phyloP scores from a whole-genome alignment of 345 rosid genomes.

The Citrus hindsii region DNA sequence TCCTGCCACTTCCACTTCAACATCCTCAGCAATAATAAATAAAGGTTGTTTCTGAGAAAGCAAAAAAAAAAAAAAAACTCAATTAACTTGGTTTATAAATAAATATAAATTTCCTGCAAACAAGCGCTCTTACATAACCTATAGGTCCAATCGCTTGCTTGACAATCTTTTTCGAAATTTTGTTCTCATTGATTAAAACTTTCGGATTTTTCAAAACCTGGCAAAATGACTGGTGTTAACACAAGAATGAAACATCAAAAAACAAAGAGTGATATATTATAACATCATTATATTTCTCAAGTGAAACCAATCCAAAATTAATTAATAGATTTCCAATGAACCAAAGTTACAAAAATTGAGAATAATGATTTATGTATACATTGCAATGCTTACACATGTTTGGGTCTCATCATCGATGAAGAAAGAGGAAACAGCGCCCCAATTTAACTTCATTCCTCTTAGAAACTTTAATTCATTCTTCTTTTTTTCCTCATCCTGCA shows the following conservation, averaged over 20 bases:
- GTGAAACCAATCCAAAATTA: not conserved
- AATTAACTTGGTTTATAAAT: not conserved
- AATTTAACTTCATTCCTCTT: not conserved
- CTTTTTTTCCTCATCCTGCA: not conserved
- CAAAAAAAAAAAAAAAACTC: no score
- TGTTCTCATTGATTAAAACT: not conserved
- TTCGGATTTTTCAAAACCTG: not conserved
- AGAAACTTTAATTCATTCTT: not conserved
- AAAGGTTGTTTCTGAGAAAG: not conserved
- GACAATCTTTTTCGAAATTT: not conserved
- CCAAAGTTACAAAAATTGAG: not conserved
- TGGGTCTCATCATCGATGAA: not conserved
- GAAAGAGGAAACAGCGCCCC: not conserved
- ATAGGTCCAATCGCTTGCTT: not conserved
- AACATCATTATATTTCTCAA: not conserved
- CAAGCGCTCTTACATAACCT: no score
- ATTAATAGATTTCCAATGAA: not conserved
- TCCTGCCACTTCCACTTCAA: not conserved
- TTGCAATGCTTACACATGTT: not conserved
- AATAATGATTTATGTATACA: not conserved
- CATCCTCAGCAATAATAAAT: not conserved
- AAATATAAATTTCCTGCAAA: not conserved
- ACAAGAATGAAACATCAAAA: not conserved
- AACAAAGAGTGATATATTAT: no score
- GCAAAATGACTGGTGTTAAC: not conserved